Conservation (phyloP, 2,329 filamentous ascomycete species). For the Penicillium sp. region DNA sequence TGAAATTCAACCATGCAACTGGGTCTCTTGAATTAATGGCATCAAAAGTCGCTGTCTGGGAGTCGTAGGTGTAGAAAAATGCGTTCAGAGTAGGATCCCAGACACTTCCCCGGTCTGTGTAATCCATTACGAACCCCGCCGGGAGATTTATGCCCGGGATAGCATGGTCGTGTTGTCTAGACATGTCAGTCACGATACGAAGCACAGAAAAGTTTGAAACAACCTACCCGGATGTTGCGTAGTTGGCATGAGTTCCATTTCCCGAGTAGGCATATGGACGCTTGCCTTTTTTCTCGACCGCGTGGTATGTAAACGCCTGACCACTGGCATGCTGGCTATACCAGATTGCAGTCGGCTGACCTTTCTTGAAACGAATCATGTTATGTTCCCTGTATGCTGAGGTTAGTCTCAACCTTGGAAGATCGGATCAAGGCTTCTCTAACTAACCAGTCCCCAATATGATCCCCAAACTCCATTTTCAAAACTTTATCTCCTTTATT, state of each 20-base stretch:
- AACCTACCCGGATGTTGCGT: conserved; percentile 55
- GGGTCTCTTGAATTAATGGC: conserved; percentile 52
- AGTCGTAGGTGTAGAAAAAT: conserved; percentile 59
- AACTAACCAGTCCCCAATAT: conserved; percentile 63
- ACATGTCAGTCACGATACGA: not conserved
- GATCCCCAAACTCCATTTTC: conserved; percentile 56
- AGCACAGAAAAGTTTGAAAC: not conserved
- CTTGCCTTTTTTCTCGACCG: conserved; percentile 55
- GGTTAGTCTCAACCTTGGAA: not conserved
- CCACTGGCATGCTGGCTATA: conserved; percentile 65
- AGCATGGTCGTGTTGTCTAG: conserved; percentile 61
- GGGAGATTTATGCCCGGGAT: conserved; percentile 64
- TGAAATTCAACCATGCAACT: conserved; percentile 58
- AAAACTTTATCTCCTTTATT: conserved; percentile 57
- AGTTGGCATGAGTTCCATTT: conserved; percentile 66
- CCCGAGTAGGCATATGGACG: conserved; percentile 61
- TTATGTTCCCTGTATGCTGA: conserved; percentile 59
- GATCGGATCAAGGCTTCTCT: not conserved
- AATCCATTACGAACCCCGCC: conserved; percentile 55
- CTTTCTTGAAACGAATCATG: conserved; percentile 65
- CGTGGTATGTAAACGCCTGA: conserved; percentile 62
- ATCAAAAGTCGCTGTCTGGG: conserved; percentile 45
- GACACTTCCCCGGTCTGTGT: conserved; percentile 55
- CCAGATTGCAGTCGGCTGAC: conserved; percentile 59
- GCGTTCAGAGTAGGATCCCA: conserved; percentile 63